Base-by-base conservation (phyloP, 2,329 filamentous ascomycete species). In the Eutypella sp. region DNA sequence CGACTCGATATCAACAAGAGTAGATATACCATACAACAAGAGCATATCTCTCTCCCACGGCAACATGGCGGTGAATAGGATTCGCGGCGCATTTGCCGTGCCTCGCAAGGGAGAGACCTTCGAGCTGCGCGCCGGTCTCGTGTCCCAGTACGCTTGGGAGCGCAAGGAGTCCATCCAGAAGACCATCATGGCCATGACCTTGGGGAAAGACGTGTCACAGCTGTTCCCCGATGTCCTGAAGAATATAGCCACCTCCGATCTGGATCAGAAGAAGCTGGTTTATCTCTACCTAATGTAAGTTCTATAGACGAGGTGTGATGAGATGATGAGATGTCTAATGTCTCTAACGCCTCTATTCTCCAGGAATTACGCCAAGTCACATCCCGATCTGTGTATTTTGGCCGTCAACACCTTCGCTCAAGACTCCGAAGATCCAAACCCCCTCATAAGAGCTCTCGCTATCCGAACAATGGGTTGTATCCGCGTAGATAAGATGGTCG, bases 131-230 rank as follows among this genome's bases (percentile, higher is more conserved):
- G 89, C 92, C 53, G 93, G 93, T 33, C 76, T 99, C 67, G 93
- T 95, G 53, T 99, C 93, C 54, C 93, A 99, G 74, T 99, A 97
- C 85, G 93, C 93, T 49, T 96, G 95, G 72, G 93, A 99, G 80
- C 85, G 90, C 62, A 99, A 99, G 71, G 93, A 99, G 75, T 88
- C 93, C 20, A 99, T 99, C 59, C 93, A 99, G 67, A 97, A 96
- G 78, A 99, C 93, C 54, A 99, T 99, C 73, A 97, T 97, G 91
- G 91, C 93, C 65, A 99, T 99, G 93, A 99, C 93, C 1, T 69
- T 99, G 58, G 93, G 93, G 67, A 99, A 99, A 70, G 93, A 99
- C 71, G 93, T 99, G 49, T 99, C 93, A 44, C 88, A 91, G 46
- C 75, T 99, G 53, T 99, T 99, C 66, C 93, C 93, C 2, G 93